Conservation (phyloP, 2,329 filamentous ascomycete species). For the Colletotrichum sp. region DNA sequence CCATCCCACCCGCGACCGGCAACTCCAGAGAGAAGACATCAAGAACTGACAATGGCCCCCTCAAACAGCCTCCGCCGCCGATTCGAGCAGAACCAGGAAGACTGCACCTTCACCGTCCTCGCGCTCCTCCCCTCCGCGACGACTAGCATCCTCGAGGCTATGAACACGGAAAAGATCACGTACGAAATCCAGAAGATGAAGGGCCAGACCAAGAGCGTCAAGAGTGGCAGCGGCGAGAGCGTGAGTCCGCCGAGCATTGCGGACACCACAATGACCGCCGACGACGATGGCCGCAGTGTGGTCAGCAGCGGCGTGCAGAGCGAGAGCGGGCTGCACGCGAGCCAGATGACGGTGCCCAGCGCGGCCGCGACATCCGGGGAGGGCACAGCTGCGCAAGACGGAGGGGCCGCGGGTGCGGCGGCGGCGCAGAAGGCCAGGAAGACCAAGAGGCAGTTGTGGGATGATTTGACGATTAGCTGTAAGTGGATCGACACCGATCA, state of each 20-base stretch:
- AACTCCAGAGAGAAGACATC: not conserved
- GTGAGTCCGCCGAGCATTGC: constrained; percentile 65
- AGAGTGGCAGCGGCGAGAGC: constrained; percentile 33
- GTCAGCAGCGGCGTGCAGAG: constrained; percentile 69
- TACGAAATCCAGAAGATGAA: constrained; percentile 96
- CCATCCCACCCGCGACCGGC: not conserved
- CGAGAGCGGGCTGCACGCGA: constrained; percentile 83
- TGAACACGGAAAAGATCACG: constrained; percentile 92
- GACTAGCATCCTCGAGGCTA: constrained; percentile 83
- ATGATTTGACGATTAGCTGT: constrained; percentile 96
- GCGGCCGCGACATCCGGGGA: constrained; percentile 45
- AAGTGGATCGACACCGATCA: constrained; percentile 38
- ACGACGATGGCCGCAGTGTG: constrained; percentile 83
- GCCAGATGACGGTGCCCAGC: constrained; percentile 69
- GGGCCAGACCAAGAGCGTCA: constrained; percentile 56
- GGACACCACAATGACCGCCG: constrained; percentile 72
- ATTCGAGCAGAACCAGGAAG: constrained; percentile 98
- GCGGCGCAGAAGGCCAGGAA: constrained; percentile 62
- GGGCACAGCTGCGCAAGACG: constrained; percentile 16
- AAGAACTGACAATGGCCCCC: not conserved
- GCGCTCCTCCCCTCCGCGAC: constrained; percentile 91
- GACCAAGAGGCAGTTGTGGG: constrained; percentile 94
- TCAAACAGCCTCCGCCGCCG: constrained; percentile 79
- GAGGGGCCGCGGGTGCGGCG: constrained; percentile 7
- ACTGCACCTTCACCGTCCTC: constrained; percentile 98